Evolutionary conservation across 495 filamentous ascomycete genomes (phyloP).

Genomic region (Lepidopterella palustris): DNA sequence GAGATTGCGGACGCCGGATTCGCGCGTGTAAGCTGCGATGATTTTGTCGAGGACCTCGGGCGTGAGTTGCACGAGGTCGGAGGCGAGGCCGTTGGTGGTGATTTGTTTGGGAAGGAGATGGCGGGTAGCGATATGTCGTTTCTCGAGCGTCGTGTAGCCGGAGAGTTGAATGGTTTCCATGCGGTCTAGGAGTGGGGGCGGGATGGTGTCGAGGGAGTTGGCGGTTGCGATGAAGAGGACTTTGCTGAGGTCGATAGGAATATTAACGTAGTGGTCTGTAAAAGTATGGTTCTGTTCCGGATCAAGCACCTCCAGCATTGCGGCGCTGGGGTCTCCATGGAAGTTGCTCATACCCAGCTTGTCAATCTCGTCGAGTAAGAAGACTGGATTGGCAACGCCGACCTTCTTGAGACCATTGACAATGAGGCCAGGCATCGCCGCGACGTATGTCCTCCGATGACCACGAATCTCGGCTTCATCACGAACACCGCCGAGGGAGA

Average conservation of each 20-base stretch:
- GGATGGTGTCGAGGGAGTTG: slow-evolving; percentile 93
- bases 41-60: slow-evolving; percentile 88
- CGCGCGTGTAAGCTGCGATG: slow-evolving; percentile 91
- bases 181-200: slow-evolving; percentile 85
- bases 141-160: slow-evolving; percentile 98
- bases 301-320: slow-evolving; percentile 97
- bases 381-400: slow-evolving; percentile 91
- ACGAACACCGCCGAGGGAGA: slow-evolving; percentile 90
- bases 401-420: slow-evolving; percentile 95
- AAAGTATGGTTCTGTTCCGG: slow-evolving; percentile 97
- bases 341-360: slow-evolving; percentile 89
- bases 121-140: slow-evolving; percentile 86
- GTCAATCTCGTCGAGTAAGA: slow-evolving; percentile 97
- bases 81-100: slow-evolving; percentile 65
- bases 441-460: slow-evolving; percentile 94
- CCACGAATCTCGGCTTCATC: slow-evolving; percentile 97
- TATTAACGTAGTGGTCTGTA: slow-evolving; percentile 92
- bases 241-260: slow-evolving; percentile 92
- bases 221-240: slow-evolving; percentile 98
- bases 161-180: slow-evolving; percentile 93
- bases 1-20: slow-evolving; percentile 94
- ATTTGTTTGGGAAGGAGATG: slow-evolving; percentile 96
- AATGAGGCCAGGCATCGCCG: slow-evolving; percentile 94
- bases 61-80: slow-evolving; percentile 65
- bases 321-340: slow-evolving; percentile 96